phyloP scores from a whole-genome alignment of 2,329 filamentous ascomycete species.

The Nothophaeocryptopus gaeumannii region DNA sequence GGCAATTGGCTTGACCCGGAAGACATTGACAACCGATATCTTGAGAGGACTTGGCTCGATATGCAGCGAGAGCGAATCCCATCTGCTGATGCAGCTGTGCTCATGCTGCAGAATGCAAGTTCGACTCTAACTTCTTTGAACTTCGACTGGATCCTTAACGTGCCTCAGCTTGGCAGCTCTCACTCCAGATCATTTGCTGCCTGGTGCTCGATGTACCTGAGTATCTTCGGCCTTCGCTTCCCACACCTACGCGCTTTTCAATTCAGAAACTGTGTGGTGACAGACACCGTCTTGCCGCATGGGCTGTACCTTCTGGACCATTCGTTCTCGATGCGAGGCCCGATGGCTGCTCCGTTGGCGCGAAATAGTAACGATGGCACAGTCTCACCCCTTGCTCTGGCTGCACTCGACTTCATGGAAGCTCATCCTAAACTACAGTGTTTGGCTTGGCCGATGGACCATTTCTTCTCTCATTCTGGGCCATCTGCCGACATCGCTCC shows the following conservation, averaged over 20 bases:
- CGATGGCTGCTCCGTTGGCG: neutral
- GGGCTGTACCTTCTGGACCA: conserved; percentile 38
- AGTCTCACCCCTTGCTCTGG: conserved; percentile 9
- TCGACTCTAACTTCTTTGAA: conserved; percentile 35
- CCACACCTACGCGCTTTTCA: conserved; percentile 47
- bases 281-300: conserved; percentile 36
- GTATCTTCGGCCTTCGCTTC: conserved; percentile 40
- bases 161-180: conserved; percentile 1
- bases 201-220: conserved; percentile 28
- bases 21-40: neutral
- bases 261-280: conserved; percentile 43
- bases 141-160: conserved; percentile 36
- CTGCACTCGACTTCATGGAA: conserved; percentile 42
- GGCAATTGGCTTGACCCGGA: conserved; percentile 17
- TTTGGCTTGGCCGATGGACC: conserved; percentile 47
- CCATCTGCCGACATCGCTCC: conserved; percentile 27
- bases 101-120: conserved; percentile 21
- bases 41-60: conserved; percentile 4
- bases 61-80: conserved; percentile 25
- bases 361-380: neutral
- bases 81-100: conserved; percentile 20
- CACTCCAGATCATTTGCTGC: conserved; percentile 1
- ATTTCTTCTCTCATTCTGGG: conserved; percentile 40
- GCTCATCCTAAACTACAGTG: conserved; percentile 44
- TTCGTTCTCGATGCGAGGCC: neutral